Evolutionary conservation across 1,284 basidiomycete species (phyloP), one percentile per base, ranked within the genome.

Genomic region (Melanopsichium pennsylvanicum): DNA sequence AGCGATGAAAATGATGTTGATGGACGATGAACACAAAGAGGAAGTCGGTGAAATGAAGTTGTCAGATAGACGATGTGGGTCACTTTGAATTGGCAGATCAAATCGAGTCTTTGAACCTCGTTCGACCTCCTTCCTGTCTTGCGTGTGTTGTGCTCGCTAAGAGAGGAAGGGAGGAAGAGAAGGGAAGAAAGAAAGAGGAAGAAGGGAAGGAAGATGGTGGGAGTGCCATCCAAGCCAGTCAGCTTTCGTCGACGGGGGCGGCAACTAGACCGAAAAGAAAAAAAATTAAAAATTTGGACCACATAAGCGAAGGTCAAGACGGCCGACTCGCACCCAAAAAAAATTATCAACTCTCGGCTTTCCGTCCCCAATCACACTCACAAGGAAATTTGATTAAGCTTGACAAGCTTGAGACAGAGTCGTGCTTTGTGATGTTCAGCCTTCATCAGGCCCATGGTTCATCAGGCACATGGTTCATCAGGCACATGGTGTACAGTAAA

Each of bases 41-140:
- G 60, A 63, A 63, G 60, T 36, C 55, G 54, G 36, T 36, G 43
- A 40, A 35, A 39, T 40, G 34, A 22, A 46, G 49, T 26, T 52
- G 57, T 60, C 49, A 60, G 57, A 60, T 38, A 18, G 49, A 59
- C 57, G 57, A 43, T 37, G 51, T 38, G 51, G n/a, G n/a, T n/a
- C n/a, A 41, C 52, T 62, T 60, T 63, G 60, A 48, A 63, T 64
- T 64, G 54, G 61, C 61, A 64, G 54, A 52, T 60, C 63, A 67
- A 49, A 55, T 52, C 51, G 56, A 56, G 56, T 67, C 60, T 57
- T 68, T 61, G 58, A 47, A 57, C 58, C 64, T 68, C 64, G 64
- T 61, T 61, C 58, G 64, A 68, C 64, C 56, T 69, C 66, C 66
- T 69, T 69, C 60, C 60, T 63, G 58, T 69, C 66, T 69, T 69